Base-by-base conservation (phyloP, 225 moss, liverwort and hornwort genomes). In the Bryoerythrophyllum caledonicum region DNA sequence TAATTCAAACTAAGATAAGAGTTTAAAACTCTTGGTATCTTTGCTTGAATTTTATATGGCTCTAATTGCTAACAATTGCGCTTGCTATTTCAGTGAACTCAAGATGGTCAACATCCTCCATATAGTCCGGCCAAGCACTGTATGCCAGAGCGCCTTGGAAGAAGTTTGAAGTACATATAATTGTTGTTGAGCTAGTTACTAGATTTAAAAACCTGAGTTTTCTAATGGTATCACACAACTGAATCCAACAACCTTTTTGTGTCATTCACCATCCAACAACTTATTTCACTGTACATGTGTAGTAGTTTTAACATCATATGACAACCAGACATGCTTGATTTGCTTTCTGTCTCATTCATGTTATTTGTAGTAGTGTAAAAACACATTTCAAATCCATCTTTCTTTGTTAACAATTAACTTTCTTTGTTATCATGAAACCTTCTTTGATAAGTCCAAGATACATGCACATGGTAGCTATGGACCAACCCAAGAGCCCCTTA, bases 391-490 rank as follows among this genome's bases (percentile, higher is more conserved):
- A 8, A 8, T 38, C 38, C 38, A 38, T 38, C 38, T 38, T 38
- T 10, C 9, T 62, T 71, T 65, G 55, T 76, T 23, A 21, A 80
- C 43, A n/a, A n/a, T n/a, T n/a, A n/a, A n/a, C 38, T 38, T 38
- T 10, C 9, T 62, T 71, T 65, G 55, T 76, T 23, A 21, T 74
- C 43, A n/a, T n/a, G n/a, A n/a, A 35, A 14, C 8, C 16, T 53
- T 54, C 21, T 41, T 81, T 80, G 82, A 78, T 79, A 94, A 91
- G 87, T 94, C 34, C 79, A 84, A 81, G 90, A 89, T 86, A 90
- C 94, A 68, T 91, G 26, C 94, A 94, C 67, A 89, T 94, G 94
- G 91, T 94, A 46, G 86, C 94, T 10, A 90, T 94, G 91, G 94
- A 94, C 64, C 94, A 94, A 76, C 94, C 94, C 16, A 89, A 79